Evolutionary conservation across 2,329 filamentous ascomycete species (phyloP), one percentile per base, ranked within the genome.

Genomic region (Beauveria bassiana): DNA sequence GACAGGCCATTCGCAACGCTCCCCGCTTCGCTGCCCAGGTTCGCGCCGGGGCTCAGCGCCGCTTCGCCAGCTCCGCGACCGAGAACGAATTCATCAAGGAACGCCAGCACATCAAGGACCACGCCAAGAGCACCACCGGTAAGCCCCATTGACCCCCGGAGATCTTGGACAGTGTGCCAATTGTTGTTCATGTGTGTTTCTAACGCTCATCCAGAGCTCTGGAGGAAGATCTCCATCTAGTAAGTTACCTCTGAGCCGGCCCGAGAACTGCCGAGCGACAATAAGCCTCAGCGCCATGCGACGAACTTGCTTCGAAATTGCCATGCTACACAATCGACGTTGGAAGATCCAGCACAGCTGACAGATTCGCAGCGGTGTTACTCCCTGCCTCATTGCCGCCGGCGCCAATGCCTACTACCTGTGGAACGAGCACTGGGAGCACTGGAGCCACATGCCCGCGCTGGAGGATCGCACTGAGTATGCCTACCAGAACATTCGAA

Each of bases 361-460:
- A 70, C 68, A 61, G 61, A 58, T 58, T 49, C 62, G 70, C 73
- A 96, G 93, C 77, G 87, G 82, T 72, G 86, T 90, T 67, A 79
- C 89, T 67, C 93, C 93, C 61, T 81, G 78, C 74, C 80, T 98
- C 62, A 78, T 88, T 68, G 79, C 92, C 67, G 87, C 89, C 64
- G 75, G 78, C 68, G 80, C 87, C 78, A 99, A 99, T 77, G 93
- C 93, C 70, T 96, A 89, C 76, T 86, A 87, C 73, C 86, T 96
- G 66, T 99, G 92, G 91, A 87, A 85, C 71, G 91, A 96, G 81
- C 95, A 99, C 79, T 98, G 93, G 93, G 90, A 96, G 79, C 95
- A 99, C 84, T 91, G 89, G 86, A 79, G 77, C 59, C 93, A 98
- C 80, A 79, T 90, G 77, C 86, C 89, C 64, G 90, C 95, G 67